Conservation (phyloP, 345 rosid genomes). For the Brassica napus region Da-Ae NC_063451.1:28783001-28783500, state of each 20-base stretch:
- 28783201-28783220: neutral
- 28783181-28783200: no score
- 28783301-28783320: neutral
- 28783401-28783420: no score
- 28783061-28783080: neutral
- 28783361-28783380: no score
- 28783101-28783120: neutral
- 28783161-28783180: no score
- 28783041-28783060: neutral
- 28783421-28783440: no score
- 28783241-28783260: slow-evolving; percentile 97
- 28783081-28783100: neutral
- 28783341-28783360: no score
- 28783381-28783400: no score
- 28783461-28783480: no score
- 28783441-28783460: no score
- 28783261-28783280: slow-evolving; percentile 96
- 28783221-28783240: slow-evolving; percentile 53
- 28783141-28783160: no score
- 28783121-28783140: neutral
- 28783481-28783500: no score
- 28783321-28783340: no score
- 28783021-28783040: slow-evolving; percentile 60
- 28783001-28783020: slow-evolving; percentile 69
- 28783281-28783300: slow-evolving; percentile 75